Conservation (phyloP, 106 monocot species). For the Iris macrosiphon region DNA sequence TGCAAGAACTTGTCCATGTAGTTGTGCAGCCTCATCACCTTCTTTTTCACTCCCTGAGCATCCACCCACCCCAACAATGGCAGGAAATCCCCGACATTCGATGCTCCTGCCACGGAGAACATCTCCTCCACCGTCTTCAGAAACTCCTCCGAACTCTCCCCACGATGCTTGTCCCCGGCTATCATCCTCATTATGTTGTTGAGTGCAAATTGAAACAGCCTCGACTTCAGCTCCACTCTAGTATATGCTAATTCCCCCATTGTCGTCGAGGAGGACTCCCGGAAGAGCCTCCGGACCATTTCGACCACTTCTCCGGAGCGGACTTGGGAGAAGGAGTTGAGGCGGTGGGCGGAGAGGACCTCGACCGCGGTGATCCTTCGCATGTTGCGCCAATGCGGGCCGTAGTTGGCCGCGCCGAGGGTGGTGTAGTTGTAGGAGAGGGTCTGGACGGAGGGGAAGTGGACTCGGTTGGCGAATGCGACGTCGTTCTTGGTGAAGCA, state of each 20-base stretch:
- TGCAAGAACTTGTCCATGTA: constrained; percentile 27
- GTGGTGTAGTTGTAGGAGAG: constrained; percentile 28
- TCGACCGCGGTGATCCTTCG: constrained; percentile 25
- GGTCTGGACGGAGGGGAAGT: constrained; percentile 12
- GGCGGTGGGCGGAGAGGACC: constrained; percentile 10
- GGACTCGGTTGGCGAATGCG: constrained; percentile 51
- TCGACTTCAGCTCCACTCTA: constrained; percentile 14
- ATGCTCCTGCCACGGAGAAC: neutral
- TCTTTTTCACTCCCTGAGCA: constrained; percentile 14
- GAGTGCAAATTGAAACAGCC: constrained; percentile 8
- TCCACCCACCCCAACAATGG: constrained; percentile 24
- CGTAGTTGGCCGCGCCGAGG: constrained; percentile 22
- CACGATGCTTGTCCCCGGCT: constrained; percentile 7
- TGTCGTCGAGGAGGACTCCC: neutral
- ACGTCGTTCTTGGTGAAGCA: constrained; percentile 31
- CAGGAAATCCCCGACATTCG: constrained; percentile 28
- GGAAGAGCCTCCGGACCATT: constrained; percentile 1
- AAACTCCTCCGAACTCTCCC: constrained; percentile 6
- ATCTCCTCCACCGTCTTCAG: constrained; percentile 20
- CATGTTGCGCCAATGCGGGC: constrained; percentile 35
- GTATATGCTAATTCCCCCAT: neutral
- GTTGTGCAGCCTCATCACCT: constrained; percentile 2
- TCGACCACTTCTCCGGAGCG: constrained; percentile 6
- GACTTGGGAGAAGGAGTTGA: neutral
- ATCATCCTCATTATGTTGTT: constrained; percentile 19